Evolutionary conservation across 179 eudicot genomes (phyloP), one percentile per base, ranked within the genome.

Genomic region (Spinacia oleracea): DNA sequence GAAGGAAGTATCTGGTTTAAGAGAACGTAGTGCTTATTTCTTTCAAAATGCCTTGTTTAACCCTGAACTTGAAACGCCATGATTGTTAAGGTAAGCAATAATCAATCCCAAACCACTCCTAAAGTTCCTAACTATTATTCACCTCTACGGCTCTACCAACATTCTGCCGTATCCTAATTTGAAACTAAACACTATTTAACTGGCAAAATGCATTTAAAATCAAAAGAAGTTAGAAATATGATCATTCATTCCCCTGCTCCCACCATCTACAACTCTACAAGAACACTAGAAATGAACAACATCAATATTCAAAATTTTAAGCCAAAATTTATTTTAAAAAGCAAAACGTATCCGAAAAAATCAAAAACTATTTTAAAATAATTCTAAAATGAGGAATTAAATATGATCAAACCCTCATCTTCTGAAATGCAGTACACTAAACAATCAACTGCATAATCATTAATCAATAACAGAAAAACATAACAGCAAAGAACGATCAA

Each of bases 381-480:
- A n/a, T n/a, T n/a, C n/a, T n/a, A 5, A 43, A 14, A 7, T 5
- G 5, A 2, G 8, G 21, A 56, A 73, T n/a, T 0, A 0, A 76
- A 29, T 6, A 77, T 55, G 74, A 77, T 77, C 80, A 77, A 69
- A 42, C 31, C 55, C 16, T 34, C 70, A 66, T 66, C 1, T 18
- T 34, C 29, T 20, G 11, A 34, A 60, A 11, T 25, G 15, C 66
- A 60, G 31, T 21, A 68, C 29, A 40, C 72, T 15, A 0, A 72
- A 43, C 16, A 59, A 16, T 59, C 68, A 62, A 40, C 68, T 12
- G 53, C 12, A 35, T 16, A 35, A 74, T 38, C 65, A 14, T 6
- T 38, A 68, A 1, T 3, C 14, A 1, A 0, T 21, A 20, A 8
- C 20, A n/a, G 31, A 21, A 42, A 23, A 65, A 38, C 43, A 65